Evolutionary conservation across 2,329 filamentous ascomycete genomes (phyloP).

Genomic region (Ilyonectria mors-panacis): DNA sequence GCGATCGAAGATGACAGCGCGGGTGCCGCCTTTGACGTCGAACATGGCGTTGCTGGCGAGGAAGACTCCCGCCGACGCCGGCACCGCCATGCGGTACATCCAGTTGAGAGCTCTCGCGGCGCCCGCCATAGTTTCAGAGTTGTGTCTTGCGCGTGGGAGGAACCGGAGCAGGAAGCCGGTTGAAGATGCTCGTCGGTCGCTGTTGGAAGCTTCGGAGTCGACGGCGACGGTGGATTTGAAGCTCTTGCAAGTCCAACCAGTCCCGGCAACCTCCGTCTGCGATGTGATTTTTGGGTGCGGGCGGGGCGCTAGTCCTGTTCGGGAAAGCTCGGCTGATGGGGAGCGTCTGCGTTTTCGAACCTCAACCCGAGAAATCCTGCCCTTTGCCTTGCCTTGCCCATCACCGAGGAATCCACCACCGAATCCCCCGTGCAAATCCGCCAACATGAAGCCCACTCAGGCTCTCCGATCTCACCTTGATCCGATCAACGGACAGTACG

Average conservation of each 20-base stretch:
- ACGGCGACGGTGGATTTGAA: slow-evolving; percentile 48
- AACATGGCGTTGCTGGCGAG: slow-evolving; percentile 87
- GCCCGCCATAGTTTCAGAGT: slow-evolving; percentile 63
- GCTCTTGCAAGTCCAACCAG: slow-evolving; percentile 39
- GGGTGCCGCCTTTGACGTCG: slow-evolving; percentile 94
- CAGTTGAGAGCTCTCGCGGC: slow-evolving; percentile 71
- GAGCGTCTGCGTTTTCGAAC: slow-evolving; percentile 45
- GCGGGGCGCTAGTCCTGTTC: slow-evolving; percentile 50
- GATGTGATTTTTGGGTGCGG: slow-evolving; percentile 36
- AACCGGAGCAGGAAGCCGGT: slow-evolving; percentile 17
- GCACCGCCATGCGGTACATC: slow-evolving; percentile 80
- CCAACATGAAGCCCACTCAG: slow-evolving; percentile 61
- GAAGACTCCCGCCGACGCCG: slow-evolving; percentile 77
- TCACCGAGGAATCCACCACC: slow-evolving; percentile 45
- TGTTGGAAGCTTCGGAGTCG: slow-evolving; percentile 46
- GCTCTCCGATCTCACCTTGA: slow-evolving; percentile 53
- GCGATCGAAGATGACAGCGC: slow-evolving; percentile 98
- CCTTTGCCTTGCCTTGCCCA: slow-evolving; percentile 45
- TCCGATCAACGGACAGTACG: slow-evolving; percentile 56
- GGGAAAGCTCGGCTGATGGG: slow-evolving; percentile 55
- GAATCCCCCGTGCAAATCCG: slow-evolving; percentile 43
- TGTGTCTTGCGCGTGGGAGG: neutral
- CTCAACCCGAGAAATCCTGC: slow-evolving; percentile 49
- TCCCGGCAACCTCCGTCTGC: slow-evolving; percentile 40
- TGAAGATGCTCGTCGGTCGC: slow-evolving; percentile 32